Evolutionary conservation across 2,329 filamentous ascomycete species (phyloP).

Genomic region (Alternaria incomplexa): DNA sequence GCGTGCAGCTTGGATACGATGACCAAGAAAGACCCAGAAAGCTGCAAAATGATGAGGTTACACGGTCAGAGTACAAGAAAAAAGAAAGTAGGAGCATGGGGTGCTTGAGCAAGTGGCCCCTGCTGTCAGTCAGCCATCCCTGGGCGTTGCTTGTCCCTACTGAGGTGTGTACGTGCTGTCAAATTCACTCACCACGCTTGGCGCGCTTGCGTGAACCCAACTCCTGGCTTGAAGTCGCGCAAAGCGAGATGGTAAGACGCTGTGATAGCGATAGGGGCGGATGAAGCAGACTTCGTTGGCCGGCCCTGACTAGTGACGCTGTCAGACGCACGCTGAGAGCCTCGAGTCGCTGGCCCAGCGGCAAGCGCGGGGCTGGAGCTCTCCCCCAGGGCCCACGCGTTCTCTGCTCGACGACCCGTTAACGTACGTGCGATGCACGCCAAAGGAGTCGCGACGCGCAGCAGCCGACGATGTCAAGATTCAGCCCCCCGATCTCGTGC

Average conservation of each 20-base stretch:
- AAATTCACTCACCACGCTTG: neutral
- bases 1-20: neutral
- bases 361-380: neutral
- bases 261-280: neutral
- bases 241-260: neutral
- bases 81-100: neutral
- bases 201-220: neutral
- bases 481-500: neutral
- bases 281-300: neutral
- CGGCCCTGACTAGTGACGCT: neutral
- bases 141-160: neutral
- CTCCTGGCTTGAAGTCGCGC: neutral
- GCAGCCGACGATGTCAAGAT: neutral
- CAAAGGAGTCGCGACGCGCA: neutral
- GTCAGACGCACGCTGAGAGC: neutral
- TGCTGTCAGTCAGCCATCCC: neutral
- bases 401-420: neutral
- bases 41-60: neutral
- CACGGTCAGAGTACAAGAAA: neutral
- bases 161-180: neutral
- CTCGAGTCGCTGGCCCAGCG: neutral
- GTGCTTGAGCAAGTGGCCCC: neutral
- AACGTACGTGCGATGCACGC: neutral
- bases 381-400: conserved; percentile 1
- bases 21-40: neutral